Evolutionary conservation across 306 rosid genomes (phyloP), one percentile per base, ranked within the genome.

Genomic region (Alnus glutinosa): DNA sequence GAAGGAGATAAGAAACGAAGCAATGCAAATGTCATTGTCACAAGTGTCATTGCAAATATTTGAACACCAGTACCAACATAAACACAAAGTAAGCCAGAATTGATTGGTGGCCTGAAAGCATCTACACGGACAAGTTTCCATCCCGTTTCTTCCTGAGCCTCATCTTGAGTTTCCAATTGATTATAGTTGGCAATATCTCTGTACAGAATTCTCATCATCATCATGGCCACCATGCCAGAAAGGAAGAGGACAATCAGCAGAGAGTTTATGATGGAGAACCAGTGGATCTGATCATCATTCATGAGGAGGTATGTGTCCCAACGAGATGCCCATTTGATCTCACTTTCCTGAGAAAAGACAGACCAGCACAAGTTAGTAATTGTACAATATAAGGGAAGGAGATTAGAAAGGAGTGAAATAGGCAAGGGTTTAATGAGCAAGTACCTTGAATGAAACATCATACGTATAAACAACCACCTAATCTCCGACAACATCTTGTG

Each of bases 231-330:
- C 28, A 23, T 23, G 28, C 28, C 28, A 23, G 28, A 23, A 23
- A 23, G 28, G 28, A 23, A 23, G 28, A 23, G 28, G 28, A 23
- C 28, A 23, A 96, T 96, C 99, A 96, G 93, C 82, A 96, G 87
- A 83, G 99, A 96, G 80, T 96, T 96, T 73, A 96, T 89, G 76
- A 96, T 96, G 83, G 99, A 96, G 78, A 96, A 96, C 99, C 99
- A 96, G 89, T 96, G 99, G 80, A 96, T 96, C 88, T 96, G 99
- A 90, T 96, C 98, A 63, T 96, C 99, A 78, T 93, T 96, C 99
- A 96, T 96, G 82, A 96, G 96, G 78, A 96, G 99, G 86, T 96
- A 96, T 58, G 99, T 96, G 78, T 96, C 99, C 99, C 99, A 96
- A 18, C 99, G 98, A 61, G 99, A 96, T 51, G 99, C 99, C 99